Base-by-base conservation (phyloP, 768 basidiomycete species). In the Mycena vitilis region DNA sequence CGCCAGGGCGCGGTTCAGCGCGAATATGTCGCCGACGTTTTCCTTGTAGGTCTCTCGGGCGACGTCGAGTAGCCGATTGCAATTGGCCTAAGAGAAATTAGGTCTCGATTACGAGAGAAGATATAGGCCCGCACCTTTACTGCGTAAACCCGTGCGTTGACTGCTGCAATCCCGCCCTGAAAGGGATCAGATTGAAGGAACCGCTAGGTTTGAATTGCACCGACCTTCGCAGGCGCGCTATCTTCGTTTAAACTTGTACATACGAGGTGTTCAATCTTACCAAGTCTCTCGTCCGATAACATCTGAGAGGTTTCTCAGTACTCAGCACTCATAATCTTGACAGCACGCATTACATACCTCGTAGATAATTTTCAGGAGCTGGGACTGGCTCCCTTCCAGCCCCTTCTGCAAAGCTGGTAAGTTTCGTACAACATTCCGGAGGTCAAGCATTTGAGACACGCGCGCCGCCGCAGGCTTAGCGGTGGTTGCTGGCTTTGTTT, bases 11-110 rank as follows among this genome's bases (percentile, higher is more conserved):
- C 82, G 81, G 66, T 87, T 88, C 42, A 95, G 81, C 60, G 90
- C 85, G 69, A 90, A 89, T 60, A 98, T 95, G 74, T 99, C 97
- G 18, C 89, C 87, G 51, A 97, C 86, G 71, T 97, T 97, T 78
- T 99, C 96, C 73, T 92, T 94, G 82, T 91, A 98, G 0, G 96
- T 96, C 77, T 95, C 95, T 4, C 98, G 87, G 2, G 97, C 98
- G 9, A 99, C 95, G 71, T 99, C 97, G 37, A 99, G 89, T 12
- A 97, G 83, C 36, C 88, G 88, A 71, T 95, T 94, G 74, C 85
- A 87, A 68, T 93, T 92, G 4, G 94, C 92, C 87, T 92, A 57
- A 51, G 44, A 45, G 36, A 38, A 20, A 3, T 38, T 47, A 69
- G 18, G 55, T 40, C 22, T 56, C 34, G 12, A 47, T 30, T 30